Evolutionary conservation across 495 filamentous ascomycete genomes (phyloP).

Genomic region (Tricharina praecox): DNA sequence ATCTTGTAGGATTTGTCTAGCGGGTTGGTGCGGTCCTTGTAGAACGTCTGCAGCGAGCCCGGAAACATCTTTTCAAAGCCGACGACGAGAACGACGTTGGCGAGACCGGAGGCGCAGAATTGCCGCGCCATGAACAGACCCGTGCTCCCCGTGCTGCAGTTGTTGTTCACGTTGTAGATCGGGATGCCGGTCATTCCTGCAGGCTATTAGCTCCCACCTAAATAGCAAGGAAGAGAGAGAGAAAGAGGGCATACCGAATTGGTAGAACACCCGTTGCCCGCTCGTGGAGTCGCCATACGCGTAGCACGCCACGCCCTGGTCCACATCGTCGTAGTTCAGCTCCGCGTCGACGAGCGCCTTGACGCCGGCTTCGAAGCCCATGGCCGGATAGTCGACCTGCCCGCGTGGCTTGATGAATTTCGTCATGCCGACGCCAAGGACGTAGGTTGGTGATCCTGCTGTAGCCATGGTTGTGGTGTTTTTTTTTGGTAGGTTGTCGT

Average conservation of each 20-base stretch:
- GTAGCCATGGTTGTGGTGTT: conserved; percentile 9
- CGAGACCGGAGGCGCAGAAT: conserved; percentile 60
- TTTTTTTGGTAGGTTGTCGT: too few species aligned
- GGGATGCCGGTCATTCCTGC: conserved; percentile 69
- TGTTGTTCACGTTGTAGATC: conserved; percentile 96
- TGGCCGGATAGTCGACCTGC: conserved; percentile 74
- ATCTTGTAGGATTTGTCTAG: conserved; percentile 52
- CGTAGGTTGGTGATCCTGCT: conserved; percentile 43
- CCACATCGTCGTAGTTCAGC: conserved; percentile 92
- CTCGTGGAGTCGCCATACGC: conserved; percentile 91
- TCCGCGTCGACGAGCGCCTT: conserved; percentile 92
- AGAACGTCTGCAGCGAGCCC: conserved; percentile 65
- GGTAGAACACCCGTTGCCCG: conserved; percentile 95
- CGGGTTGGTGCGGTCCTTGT: conserved; percentile 63
- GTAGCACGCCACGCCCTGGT: conserved; percentile 92
- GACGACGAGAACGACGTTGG: conserved; percentile 75
- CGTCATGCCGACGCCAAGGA: conserved; percentile 95
- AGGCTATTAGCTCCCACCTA: neutral
- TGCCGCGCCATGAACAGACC: conserved; percentile 71
- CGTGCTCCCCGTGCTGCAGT: conserved; percentile 85
- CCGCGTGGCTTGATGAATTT: conserved; percentile 97
- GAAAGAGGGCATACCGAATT: conserved; percentile 51
- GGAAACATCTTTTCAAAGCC: conserved; percentile 98
- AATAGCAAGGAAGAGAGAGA: too few species aligned
- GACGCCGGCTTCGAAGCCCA: conserved; percentile 86